Base-by-base conservation (phyloP, 768 basidiomycete species). In the Scleroderma bovista region DNA sequence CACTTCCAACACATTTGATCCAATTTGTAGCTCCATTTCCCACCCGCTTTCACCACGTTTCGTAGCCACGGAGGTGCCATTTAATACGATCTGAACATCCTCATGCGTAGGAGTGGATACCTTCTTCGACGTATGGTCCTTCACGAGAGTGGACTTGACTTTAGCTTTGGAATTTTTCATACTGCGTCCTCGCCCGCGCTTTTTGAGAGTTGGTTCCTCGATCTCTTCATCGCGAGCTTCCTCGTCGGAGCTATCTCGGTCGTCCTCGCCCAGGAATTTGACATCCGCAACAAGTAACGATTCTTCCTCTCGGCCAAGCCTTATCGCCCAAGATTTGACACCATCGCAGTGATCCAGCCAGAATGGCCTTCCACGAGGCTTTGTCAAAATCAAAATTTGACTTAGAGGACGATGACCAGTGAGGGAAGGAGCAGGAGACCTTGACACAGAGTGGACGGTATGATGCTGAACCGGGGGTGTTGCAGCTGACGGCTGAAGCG, bases 311-410 rank as follows among this genome's bases (percentile, higher is more conserved):
- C 71, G 69, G 10, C 72, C 70, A 31, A 90, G 72, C 42, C 81
- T 74, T 63, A 88, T 69, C 4, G 80, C 78, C 89, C 89, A 91
- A 32, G 69, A 78, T 60, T 76, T 80, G 43, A 91, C 89, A 4
- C 88, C 86, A 46, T 88, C 85, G 38, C 73, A 73, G 48, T 80
- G 69, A 57, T 88, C 81, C 26, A 92, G 69, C 26, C 68, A 69
- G 34, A 91, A 65, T 17, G 69, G 69, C 36, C 89, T 73, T 26
- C 78, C 81, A 10, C 66, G 69, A 11, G 88, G 88, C 43, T 81
- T 71, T n/a, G 81, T 75, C 34, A 66, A 69, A 48, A 85, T 60
- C n/a, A 62, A 71, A 32, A 85, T 72, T 34, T 71, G 72, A 53
- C 76, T 78, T 51, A 88, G 66, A 47, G 74, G 78, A 47, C 75